phyloP scores from a whole-genome alignment of 257 asterid species.

The Cruciata laevipes region DNA sequence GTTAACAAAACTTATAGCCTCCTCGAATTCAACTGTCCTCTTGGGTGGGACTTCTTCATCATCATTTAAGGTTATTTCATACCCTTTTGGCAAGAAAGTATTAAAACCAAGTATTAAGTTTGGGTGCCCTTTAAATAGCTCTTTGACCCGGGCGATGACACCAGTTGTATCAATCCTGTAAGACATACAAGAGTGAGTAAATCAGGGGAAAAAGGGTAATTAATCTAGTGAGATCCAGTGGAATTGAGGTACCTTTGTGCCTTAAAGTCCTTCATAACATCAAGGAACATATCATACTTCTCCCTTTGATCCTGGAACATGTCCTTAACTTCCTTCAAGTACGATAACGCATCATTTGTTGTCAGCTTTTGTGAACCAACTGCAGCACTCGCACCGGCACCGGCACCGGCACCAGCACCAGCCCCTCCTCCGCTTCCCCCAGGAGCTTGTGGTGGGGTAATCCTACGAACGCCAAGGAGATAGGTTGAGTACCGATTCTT shows the following conservation, averaged over 20 bases:
- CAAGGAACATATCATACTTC: slow-evolving; percentile 90
- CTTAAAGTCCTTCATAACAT: slow-evolving; percentile 97
- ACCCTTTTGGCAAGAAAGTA: slow-evolving; percentile 96
- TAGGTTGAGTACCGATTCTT: not conserved
- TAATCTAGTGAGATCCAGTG: not conserved
- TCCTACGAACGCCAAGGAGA: slow-evolving; percentile 29
- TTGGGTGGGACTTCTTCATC: slow-evolving; percentile 85
- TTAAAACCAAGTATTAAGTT: slow-evolving; percentile 90
- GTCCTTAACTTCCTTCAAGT: slow-evolving; percentile 95
- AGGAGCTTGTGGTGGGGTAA: slow-evolving; percentile 58
- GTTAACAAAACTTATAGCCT: slow-evolving; percentile 92
- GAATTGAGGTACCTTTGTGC: slow-evolving; percentile 68
- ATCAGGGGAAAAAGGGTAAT: slow-evolving; percentile 1
- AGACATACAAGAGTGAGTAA: slow-evolving; percentile 18
- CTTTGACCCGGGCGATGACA: slow-evolving; percentile 89
- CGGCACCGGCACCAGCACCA: slow-evolving; percentile 20
- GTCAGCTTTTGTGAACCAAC: slow-evolving; percentile 73
- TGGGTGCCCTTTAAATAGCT: slow-evolving; percentile 87
- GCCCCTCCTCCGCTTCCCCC: slow-evolving; percentile 32
- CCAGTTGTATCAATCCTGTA: slow-evolving; percentile 90
- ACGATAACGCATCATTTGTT: slow-evolving; percentile 81
- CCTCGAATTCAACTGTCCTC: slow-evolving; percentile 90
- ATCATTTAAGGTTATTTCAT: slow-evolving; percentile 82
- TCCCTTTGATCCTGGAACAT: slow-evolving; percentile 92
- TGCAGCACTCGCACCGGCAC: slow-evolving; percentile 37